Percentiles rank a stretch among this genome's conserved stretches.
Evolutionary conservation across 192 early-diverging fungal species (phyloP).

Genomic region (Thamnidium elegans): DNA sequence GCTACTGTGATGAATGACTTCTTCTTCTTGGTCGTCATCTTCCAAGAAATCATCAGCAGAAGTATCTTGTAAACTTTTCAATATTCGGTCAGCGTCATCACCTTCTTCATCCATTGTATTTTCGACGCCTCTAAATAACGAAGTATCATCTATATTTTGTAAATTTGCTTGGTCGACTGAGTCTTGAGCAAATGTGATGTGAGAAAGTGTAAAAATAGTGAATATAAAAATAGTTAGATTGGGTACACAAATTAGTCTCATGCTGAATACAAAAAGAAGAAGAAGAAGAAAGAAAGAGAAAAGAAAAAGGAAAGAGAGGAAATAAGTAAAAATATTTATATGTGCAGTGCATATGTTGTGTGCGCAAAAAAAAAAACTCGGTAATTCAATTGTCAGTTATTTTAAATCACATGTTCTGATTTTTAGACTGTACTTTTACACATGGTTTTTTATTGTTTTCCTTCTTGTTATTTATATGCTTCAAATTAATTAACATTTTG

Average conservation of each 20-base stretch:
- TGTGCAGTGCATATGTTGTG: too few relatives aligned
- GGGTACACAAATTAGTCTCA: slow-evolving; percentile 7
- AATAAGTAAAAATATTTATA: not conserved
- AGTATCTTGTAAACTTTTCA: slow-evolving; percentile 10
- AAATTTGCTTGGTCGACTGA: too few relatives aligned
- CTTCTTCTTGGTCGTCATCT: slow-evolving; percentile 17
- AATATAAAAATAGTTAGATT: not conserved
- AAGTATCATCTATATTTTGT: not conserved
- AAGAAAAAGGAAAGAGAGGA: not conserved
- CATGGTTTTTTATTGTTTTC: too few relatives aligned
- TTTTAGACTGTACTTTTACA: too few relatives aligned
- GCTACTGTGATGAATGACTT: slow-evolving; percentile 3
- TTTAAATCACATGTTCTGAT: too few relatives aligned
- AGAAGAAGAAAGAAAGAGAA: too few relatives aligned
- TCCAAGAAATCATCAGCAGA: slow-evolving; percentile 12
- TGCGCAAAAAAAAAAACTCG: too few relatives aligned
- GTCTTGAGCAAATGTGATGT: not conserved
- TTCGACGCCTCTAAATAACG: slow-evolving; percentile 8
- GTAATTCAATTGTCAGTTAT: too few relatives aligned
- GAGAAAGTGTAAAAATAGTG: not conserved
- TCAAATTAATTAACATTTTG: too few relatives aligned
- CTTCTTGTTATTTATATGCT: too few relatives aligned
- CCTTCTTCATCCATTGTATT: slow-evolving; percentile 7
- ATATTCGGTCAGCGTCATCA: slow-evolving; percentile 14
- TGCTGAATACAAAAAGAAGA: not conserved